Conservation (phyloP, 2,329 filamentous ascomycete species). For the Aspergillus sp. region DNA sequence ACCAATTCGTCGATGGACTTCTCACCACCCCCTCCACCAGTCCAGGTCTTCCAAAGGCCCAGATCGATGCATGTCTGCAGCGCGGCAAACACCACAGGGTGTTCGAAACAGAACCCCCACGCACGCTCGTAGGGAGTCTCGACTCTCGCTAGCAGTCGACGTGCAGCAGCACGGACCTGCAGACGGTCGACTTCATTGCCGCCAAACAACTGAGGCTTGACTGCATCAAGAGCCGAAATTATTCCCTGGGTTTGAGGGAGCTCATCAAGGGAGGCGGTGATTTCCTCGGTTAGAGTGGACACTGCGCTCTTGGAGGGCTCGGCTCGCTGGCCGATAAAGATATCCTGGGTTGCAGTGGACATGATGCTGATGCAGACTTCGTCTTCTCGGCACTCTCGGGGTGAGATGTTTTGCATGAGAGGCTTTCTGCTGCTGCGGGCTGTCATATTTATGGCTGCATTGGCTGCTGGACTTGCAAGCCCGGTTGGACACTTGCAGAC, state of each 20-base stretch:
- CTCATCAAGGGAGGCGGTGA: not conserved
- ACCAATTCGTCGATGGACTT: conserved; percentile 31
- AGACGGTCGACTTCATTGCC: conserved; percentile 25
- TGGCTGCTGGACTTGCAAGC: too few relatives aligned
- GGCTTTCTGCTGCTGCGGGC: too few relatives aligned
- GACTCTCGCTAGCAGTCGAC: conserved; percentile 28
- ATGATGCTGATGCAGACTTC: not conserved
- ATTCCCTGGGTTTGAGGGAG: conserved; percentile 13
- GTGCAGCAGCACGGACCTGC: conserved; percentile 27
- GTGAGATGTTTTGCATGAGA: too few relatives aligned
- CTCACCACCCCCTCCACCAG: conserved; percentile 24
- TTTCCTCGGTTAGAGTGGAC: not conserved
- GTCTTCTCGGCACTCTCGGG: too few relatives aligned
- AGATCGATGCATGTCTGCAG: conserved; percentile 32
- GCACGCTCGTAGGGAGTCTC: conserved; percentile 35
- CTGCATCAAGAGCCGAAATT: conserved; percentile 19
- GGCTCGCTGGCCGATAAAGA: too few relatives aligned
- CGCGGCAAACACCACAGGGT: conserved; percentile 29
- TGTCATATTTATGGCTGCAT: too few relatives aligned
- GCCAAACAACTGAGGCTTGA: conserved; percentile 16
- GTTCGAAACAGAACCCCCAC: conserved; percentile 32
- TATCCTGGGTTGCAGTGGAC: too few relatives aligned
- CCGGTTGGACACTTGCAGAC: too few relatives aligned
- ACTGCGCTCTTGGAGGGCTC: too few relatives aligned
- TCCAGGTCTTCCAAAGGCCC: conserved; percentile 33